Percentiles rank a stretch among this genome's conserved stretches.
Conservation (phyloP, 2,329 filamentous ascomycete genomes). For the Fusarium nygamai region DNA sequence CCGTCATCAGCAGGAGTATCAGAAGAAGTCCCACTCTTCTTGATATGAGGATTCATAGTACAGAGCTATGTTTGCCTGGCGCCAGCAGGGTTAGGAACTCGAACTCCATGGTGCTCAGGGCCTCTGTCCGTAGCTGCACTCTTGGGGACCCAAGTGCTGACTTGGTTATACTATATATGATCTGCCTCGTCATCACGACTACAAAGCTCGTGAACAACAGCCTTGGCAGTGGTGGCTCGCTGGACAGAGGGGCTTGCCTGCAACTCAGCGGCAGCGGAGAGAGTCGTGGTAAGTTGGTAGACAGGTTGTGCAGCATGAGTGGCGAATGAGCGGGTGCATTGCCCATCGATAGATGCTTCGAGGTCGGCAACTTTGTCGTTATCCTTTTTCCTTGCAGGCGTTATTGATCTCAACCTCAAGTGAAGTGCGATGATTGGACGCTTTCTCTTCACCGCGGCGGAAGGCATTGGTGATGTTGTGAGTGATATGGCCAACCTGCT, state of each 20-base stretch:
- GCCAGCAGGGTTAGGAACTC: not conserved
- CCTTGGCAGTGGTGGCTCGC: not conserved
- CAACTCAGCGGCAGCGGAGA: not conserved
- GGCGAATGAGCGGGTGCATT: not conserved
- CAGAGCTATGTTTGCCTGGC: not conserved
- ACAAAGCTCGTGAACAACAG: not conserved
- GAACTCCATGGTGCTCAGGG: not conserved
- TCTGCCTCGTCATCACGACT: not conserved
- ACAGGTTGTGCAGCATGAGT: not conserved
- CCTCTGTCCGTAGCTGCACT: not conserved
- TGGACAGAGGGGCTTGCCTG: not conserved
- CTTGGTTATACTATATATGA: not conserved
- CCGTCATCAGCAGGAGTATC: not conserved
- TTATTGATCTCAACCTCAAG: not conserved
- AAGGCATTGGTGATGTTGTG: not conserved
- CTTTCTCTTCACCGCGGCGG: not conserved
- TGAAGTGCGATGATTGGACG: not conserved
- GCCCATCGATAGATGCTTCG: not conserved
- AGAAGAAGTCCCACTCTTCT: not conserved
- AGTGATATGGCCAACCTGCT: not conserved
- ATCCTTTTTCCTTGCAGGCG: not conserved
- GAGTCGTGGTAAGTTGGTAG: not conserved
- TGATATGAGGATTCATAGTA: not conserved
- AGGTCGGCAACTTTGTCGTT: not conserved
- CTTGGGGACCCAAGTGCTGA: not conserved